phyloP scores from a whole-genome alignment of 768 basidiomycete species.

The Dioszegia aurantiaca region DNA sequence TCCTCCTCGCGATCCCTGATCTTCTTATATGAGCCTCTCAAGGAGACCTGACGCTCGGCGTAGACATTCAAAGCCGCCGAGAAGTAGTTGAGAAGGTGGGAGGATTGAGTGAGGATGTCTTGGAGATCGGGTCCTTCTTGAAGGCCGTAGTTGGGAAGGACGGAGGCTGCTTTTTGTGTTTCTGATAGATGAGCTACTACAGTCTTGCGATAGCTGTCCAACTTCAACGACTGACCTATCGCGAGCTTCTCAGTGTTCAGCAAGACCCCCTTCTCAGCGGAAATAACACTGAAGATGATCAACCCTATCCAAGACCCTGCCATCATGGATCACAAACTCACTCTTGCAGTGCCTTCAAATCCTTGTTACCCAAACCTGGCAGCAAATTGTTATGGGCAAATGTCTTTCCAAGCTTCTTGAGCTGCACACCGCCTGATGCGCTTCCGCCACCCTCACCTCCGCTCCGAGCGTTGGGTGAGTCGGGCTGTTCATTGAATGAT shows the following conservation, averaged over 20 bases:
- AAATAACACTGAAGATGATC: conserved; percentile 61
- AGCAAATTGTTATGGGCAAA: conserved; percentile 86
- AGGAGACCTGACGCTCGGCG: conserved; percentile 65
- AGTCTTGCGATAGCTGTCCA: neutral
- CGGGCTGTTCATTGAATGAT: conserved; percentile 7
- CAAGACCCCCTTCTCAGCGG: conserved; percentile 78
- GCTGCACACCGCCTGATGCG: conserved; percentile 16
- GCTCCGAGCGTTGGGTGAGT: conserved; percentile 1
- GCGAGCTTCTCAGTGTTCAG: conserved; percentile 38
- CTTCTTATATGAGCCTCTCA: conserved; percentile 72
- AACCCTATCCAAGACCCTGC: neutral
- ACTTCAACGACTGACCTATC: conserved; percentile 19
- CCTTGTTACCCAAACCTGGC: conserved; percentile 69
- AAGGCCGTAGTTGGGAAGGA: conserved; percentile 50
- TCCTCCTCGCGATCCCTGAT: conserved; percentile 80
- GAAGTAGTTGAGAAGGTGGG: conserved; percentile 66
- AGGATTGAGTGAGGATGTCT: conserved; percentile 70
- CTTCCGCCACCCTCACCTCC: conserved; percentile 8
- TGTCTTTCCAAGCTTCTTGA: conserved; percentile 55
- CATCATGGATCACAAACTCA: conserved; percentile 18
- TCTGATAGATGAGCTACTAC: conserved; percentile 29
- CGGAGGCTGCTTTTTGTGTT: conserved; percentile 39
- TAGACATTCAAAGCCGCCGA: conserved; percentile 67
- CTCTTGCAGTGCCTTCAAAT: conserved; percentile 77
- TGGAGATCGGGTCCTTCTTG: conserved; percentile 53